Evolutionary conservation across 306 rosid species (phyloP).

Genomic region (Cucumis melo): DNA sequence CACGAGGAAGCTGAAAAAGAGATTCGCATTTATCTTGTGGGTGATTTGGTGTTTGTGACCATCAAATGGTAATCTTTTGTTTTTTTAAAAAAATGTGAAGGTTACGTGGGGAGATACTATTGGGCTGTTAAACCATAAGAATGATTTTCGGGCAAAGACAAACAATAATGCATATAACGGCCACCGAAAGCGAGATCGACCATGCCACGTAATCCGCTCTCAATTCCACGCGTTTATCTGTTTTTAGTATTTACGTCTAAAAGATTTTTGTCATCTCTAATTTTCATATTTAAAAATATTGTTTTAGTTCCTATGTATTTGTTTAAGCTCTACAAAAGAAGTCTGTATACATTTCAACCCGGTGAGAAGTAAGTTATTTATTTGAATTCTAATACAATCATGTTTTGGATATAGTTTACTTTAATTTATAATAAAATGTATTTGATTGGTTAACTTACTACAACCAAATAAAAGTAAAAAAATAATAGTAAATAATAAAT

Average conservation of each 20-base stretch:
- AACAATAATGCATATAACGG: neutral
- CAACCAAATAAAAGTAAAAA: no score
- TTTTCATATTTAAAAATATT: no score
- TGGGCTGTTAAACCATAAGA: neutral
- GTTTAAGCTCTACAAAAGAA: no score
- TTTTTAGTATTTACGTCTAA: neutral
- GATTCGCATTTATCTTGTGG: slow-evolving; percentile 6
- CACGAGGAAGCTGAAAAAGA: neutral
- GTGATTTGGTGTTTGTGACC: neutral
- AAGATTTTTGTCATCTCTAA: neutral
- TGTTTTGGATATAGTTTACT: no score
- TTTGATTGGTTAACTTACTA: no score
- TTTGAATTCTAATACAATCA: no score
- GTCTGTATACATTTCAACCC: no score
- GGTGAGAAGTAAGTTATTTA: no score
- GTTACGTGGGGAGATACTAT: neutral
- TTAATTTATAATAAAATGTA: no score
- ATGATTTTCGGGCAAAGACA: neutral
- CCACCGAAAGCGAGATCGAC: neutral
- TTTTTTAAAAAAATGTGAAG: neutral
- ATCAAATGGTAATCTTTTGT: neutral
- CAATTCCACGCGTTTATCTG: neutral
- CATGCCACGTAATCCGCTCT: neutral
- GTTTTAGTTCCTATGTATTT: no score
- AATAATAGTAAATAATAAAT: no score